phyloP scores from a whole-genome alignment of 163 green algal species.

The Volvox carteri region DNA sequence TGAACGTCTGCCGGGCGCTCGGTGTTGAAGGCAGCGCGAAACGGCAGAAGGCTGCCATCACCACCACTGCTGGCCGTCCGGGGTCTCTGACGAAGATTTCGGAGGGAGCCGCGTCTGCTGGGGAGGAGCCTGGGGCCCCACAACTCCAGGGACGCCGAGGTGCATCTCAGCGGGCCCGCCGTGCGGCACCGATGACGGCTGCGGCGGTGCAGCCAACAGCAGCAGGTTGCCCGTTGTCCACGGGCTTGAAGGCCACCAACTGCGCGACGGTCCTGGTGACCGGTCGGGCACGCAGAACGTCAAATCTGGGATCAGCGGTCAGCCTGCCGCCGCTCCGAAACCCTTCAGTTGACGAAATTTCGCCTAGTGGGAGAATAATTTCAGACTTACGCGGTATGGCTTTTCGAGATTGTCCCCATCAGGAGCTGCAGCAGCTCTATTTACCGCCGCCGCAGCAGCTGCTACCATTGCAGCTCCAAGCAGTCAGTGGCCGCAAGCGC shows the following conservation, averaged over 20 bases:
- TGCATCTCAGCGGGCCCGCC: background rate
- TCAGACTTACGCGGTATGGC: too few species aligned
- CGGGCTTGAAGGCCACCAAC: too few species aligned
- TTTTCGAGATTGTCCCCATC: too few species aligned
- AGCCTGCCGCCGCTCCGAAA: background rate
- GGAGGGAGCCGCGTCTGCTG: background rate
- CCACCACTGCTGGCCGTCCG: too few species aligned
- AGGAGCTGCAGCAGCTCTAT: too few species aligned
- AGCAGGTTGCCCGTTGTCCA: too few species aligned
- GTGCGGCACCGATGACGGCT: background rate
- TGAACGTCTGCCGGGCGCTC: background rate
- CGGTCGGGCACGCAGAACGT: background rate
- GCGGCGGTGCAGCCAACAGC: background rate
- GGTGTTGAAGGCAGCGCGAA: background rate
- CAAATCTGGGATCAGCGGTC: background rate
- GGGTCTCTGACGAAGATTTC: background rate
- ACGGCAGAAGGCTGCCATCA: too few species aligned
- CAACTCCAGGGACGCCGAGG: background rate
- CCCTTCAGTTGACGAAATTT: too few species aligned
- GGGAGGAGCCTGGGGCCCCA: background rate
- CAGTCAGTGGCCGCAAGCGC: too few species aligned
- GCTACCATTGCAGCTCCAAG: too few species aligned
- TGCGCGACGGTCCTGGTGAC: background rate
- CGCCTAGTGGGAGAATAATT: too few species aligned
- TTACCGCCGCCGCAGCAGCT: too few species aligned